Evolutionary conservation across 768 basidiomycete species (phyloP), one percentile per base, ranked within the genome.

Genomic region (Lactarius sp.): DNA sequence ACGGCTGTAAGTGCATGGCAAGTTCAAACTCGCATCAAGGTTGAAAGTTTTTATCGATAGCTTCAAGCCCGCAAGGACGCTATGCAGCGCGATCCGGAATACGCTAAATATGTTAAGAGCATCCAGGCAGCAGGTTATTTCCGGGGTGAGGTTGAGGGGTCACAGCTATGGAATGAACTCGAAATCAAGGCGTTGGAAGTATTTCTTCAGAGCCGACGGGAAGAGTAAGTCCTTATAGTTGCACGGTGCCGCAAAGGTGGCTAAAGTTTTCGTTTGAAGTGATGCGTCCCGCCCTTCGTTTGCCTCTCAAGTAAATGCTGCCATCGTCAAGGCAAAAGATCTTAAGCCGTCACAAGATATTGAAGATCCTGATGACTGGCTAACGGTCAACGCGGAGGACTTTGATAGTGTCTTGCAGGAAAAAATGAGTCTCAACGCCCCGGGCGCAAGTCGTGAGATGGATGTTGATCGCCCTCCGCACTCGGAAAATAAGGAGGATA

Each of bases 331-430:
- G 54, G 76, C 79, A 8, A 69, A 77, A 13, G 72, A 73, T 27
- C 70, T 72, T 54, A 56, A 63, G 10, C 41, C 70, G 0, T 65
- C 72, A 13, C 66, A 71, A 55, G 75, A 74, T 6, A 74, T 75
- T n/a, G 92, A 95, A 71, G 87, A 90, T 67, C 73, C 79, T 8
- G 94, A 96, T 65, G 82, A 82, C 1, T 99, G 97, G 97, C 77
- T 98, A n/a, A 85, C 85, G 56, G 77, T 98, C 37, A 83, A 92
- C 61, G 79, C 84, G 0, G 80, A 85, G 51, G 83, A 87, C 70
- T 84, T 97, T 66, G 94, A 98, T 69, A 79, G 80, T 12, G 80
- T 88, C 75, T 74, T 98, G 56, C 80, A 82, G 68, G 76, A 75
- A 63, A 79, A 77, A 4, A 68, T 65, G 52, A 33, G 61, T 65